Percentiles rank a stretch among this genome's conserved stretches.
Conservation (phyloP, 129 eudicot genomes). For the Flaveria robusta region DNA sequence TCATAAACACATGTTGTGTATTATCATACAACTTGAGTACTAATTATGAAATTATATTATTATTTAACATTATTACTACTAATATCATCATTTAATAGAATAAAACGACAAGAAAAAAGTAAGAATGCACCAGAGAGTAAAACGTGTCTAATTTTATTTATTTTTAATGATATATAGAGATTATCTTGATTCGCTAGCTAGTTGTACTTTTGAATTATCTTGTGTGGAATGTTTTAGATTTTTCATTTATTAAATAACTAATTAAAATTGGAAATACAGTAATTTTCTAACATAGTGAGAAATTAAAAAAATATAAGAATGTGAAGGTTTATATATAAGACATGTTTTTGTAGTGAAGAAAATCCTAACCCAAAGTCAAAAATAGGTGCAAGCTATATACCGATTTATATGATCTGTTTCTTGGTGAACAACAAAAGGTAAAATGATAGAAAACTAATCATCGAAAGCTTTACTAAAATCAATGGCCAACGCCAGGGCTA, state of each 20-base stretch:
- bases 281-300: not conserved
- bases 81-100: no score
- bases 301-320: not conserved
- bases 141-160: no score
- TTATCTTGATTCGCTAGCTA: no score
- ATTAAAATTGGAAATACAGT: not conserved
- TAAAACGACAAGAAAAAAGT: no score
- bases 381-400: not conserved
- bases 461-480: not conserved
- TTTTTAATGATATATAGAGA: no score
- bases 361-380: not conserved
- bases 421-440: not conserved
- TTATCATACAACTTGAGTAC: no score
- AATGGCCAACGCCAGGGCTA: slow-evolving; percentile 41
- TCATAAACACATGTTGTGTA: no score
- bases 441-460: not conserved
- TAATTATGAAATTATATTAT: no score
- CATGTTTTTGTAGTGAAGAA: not conserved
- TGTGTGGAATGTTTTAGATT: not conserved
- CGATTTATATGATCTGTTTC: not conserved
- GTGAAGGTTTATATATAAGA: no score
- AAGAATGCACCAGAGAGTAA: no score
- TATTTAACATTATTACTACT: no score
- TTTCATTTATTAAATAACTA: not conserved
- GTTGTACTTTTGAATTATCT: not conserved